phyloP scores from a whole-genome alignment of 495 filamentous ascomycete genomes.

The Aspergillus funiculosus region DNA sequence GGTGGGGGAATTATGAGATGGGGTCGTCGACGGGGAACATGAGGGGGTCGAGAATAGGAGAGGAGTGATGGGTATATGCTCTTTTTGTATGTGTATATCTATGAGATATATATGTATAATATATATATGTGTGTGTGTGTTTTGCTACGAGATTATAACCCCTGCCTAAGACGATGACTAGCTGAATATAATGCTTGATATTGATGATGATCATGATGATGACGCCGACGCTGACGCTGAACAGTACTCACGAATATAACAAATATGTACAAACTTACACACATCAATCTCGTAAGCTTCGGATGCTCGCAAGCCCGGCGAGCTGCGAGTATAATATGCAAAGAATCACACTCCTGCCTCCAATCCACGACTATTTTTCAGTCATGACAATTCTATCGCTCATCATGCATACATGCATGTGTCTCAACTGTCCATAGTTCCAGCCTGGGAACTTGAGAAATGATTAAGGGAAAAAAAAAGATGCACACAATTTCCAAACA shows the following conservation, averaged over 20 bases:
- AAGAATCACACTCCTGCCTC: conserved; percentile 5
- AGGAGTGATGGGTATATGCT: no score
- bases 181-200: conserved; percentile 3
- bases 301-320: no score
- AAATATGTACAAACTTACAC: conserved; percentile 12
- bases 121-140: neutral
- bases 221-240: conserved; percentile 16
- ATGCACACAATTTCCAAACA: no score
- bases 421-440: conserved; percentile 15
- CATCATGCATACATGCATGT: conserved; percentile 9
- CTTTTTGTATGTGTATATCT: no score
- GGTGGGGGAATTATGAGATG: conserved; percentile 10
- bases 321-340: conserved; percentile 5
- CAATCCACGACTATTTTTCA: neutral
- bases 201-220: conserved; percentile 5
- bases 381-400: conserved; percentile 9
- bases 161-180: no score
- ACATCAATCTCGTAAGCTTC: conserved; percentile 11
- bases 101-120: neutral
- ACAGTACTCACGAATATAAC: conserved; percentile 11
- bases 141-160: conserved; percentile 2
- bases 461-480: conserved; percentile 12
- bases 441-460: conserved; percentile 17
- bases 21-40: neutral
- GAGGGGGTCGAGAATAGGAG: neutral